Base-by-base conservation (phyloP, 495 filamentous ascomycete genomes). In the Chaetomidium leptoderma region DNA sequence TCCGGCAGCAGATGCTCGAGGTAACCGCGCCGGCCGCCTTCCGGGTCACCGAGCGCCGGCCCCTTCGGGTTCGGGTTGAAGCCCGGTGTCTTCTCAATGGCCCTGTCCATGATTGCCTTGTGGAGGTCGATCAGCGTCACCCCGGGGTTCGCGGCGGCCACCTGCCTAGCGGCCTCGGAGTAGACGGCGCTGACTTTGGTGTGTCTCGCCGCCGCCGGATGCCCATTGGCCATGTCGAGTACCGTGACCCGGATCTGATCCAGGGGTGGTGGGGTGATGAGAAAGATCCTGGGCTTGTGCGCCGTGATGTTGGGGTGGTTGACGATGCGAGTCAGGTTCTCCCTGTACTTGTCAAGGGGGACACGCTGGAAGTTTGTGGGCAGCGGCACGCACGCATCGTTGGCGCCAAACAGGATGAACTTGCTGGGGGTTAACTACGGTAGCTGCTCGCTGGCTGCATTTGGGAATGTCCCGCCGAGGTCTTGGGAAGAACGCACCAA, bases 371-470 rank as follows among this genome's bases (percentile, higher is more conserved):
- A 70, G 55, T 76, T 82, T 21, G 71, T 72, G 14, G 77, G 73
- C 39, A 76, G 70, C 19, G 76, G 75, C n/a, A 92, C 63, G 53
- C 78, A 79, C 7, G 91, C 86, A 68, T 96, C 91, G 66, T 96
- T 96, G 64, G 91, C 88, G 17, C 91, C 91, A 57, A 95, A 83
- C 64, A 93, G 90, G 60, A 96, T 74, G 23, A 85, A 78, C 88
- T 51, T 92, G 52, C 8, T 9, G 35, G n/a, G 47, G 40, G 44
- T 52, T 26, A 29, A 44, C n/a, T n/a, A n/a, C n/a, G n/a, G n/a
- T n/a, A n/a, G n/a, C n/a, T n/a, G n/a, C n/a, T n/a, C 30, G 2
- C 17, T 52, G 16, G 14, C 29, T 21, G n/a, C n/a, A n/a, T n/a
- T n/a, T n/a, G n/a, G n/a, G n/a, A n/a, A n/a, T n/a, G n/a, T n/a